phyloP scores from a whole-genome alignment of 192 early-diverging fungal species.

The Backusella psychrophila region DNA sequence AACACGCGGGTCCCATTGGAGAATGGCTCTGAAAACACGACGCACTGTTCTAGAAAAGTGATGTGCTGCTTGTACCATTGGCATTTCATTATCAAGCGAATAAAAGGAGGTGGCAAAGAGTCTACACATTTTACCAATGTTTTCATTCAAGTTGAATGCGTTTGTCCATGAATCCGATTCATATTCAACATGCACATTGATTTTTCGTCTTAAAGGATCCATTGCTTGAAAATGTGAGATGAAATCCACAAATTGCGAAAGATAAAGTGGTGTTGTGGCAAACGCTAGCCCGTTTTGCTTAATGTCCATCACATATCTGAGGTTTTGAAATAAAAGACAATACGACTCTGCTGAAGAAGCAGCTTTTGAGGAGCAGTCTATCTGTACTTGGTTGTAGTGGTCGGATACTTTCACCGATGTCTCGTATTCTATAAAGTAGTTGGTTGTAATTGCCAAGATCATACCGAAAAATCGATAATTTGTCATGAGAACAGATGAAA shows the following conservation, averaged over 20 bases:
- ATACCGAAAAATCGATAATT: constrained; percentile 76
- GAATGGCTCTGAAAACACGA: constrained; percentile 9
- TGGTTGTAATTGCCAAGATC: constrained; percentile 72
- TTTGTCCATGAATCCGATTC: constrained; percentile 88
- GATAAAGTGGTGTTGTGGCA: constrained; percentile 51
- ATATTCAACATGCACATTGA: constrained; percentile 85
- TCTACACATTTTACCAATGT: constrained; percentile 72
- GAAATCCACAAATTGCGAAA: constrained; percentile 74
- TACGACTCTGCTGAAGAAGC: constrained; percentile 66
- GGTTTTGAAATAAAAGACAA: constrained; percentile 79
- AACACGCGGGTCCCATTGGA: constrained; percentile 12
- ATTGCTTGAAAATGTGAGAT: constrained; percentile 89
- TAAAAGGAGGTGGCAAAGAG: constrained; percentile 66
- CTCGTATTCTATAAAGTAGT: constrained; percentile 69
- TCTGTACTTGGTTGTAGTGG: constrained; percentile 34
- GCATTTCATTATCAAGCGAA: neutral
- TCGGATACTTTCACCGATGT: constrained; percentile 49
- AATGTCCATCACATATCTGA: constrained; percentile 68
- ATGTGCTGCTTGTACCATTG: neutral
- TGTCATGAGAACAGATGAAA: constrained; percentile 76
- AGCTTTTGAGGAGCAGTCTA: constrained; percentile 64
- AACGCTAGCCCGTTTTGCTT: constrained; percentile 58
- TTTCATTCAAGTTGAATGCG: constrained; percentile 82
- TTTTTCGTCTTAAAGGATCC: constrained; percentile 81
- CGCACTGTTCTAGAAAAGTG: constrained; percentile 17